A percentile compares a stretch with the other conserved stretches of the same genome.
These are phyloP conservation scores for Paxillus involutus DNA, from an alignment of 768 basidiomycete species.

Conservation along the genomic window DNA sequence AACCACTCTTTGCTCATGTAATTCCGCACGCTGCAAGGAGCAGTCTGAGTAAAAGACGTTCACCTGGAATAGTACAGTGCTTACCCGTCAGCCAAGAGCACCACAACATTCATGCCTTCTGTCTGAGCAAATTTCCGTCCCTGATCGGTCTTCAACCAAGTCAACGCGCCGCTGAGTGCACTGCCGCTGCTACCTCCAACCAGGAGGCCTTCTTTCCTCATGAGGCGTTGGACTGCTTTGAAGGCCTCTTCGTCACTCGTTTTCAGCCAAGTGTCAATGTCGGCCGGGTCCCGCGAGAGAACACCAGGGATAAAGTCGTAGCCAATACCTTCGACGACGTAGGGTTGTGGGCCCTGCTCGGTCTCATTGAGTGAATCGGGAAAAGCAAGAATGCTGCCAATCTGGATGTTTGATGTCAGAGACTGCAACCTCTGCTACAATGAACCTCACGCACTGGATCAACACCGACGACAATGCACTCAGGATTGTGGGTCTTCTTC, in stretches of 20 bases:
- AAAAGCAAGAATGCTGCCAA: slow-evolving; percentile 83
- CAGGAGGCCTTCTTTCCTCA: slow-evolving; percentile 84
- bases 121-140: slow-evolving; percentile 65
- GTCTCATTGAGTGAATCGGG: slow-evolving; percentile 63
- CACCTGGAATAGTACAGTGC: slow-evolving; percentile 18
- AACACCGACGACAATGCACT: slow-evolving; percentile 76
- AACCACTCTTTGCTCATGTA: slow-evolving; percentile 97
- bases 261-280: slow-evolving; percentile 85
- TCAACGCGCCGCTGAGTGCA: slow-evolving; percentile 71
- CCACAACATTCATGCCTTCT: slow-evolving; percentile 82
- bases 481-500: slow-evolving; percentile 72
- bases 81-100: slow-evolving; percentile 89
- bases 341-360: slow-evolving; percentile 43
- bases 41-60: not conserved
- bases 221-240: slow-evolving; percentile 67
- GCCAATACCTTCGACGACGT: slow-evolving; percentile 95
- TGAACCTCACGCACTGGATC: slow-evolving; percentile 69
- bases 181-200: slow-evolving; percentile 95
- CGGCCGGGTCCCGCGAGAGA: slow-evolving; percentile 57
- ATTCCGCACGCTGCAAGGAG: slow-evolving; percentile 70
- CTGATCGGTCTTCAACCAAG: slow-evolving; percentile 71
- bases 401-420: slow-evolving; percentile 40
- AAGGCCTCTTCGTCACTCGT: slow-evolving; percentile 81
- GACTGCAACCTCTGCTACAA: not conserved
- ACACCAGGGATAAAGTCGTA: slow-evolving; percentile 93